phyloP scores from a whole-genome alignment of 768 basidiomycete genomes.

The Serendipita sp. region DNA sequence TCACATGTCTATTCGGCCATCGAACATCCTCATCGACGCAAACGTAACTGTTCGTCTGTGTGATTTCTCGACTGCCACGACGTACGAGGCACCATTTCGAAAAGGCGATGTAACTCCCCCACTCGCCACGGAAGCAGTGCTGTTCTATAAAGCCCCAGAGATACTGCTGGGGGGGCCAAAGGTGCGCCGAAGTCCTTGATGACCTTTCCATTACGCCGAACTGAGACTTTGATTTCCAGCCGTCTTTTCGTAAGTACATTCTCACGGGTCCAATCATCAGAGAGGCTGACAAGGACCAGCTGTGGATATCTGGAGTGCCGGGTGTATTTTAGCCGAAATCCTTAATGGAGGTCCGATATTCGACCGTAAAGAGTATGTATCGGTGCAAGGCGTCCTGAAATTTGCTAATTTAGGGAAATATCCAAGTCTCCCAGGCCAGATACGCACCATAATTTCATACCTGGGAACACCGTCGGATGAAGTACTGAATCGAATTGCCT shows the following conservation, averaged over 20 bases:
- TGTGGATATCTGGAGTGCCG: constrained; percentile 88
- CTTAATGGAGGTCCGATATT: constrained; percentile 88
- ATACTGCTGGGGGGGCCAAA: neutral
- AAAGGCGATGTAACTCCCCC: neutral
- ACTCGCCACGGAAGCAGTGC: neutral
- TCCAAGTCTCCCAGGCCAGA: neutral
- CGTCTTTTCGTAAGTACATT: too few species aligned
- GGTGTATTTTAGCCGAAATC: constrained; percentile 87
- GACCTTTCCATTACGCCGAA: too few species aligned
- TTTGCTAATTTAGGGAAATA: neutral
- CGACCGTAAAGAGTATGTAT: constrained; percentile 88
- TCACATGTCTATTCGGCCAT: neutral
- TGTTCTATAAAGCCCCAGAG: neutral
- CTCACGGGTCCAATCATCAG: too few species aligned
- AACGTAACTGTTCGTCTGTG: neutral
- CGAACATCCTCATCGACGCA: neutral
- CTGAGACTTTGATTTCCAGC: too few species aligned
- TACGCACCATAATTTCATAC: neutral
- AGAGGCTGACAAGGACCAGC: neutral
- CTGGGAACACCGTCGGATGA: neutral
- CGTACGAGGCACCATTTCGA: neutral
- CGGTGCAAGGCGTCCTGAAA: neutral
- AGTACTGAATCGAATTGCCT: neutral
- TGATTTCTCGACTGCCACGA: neutral
- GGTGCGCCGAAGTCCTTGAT: neutral